Evolutionary conservation across 2,329 filamentous ascomycete species (phyloP).

Genomic region (Chaetomiaceae sp.): DNA sequence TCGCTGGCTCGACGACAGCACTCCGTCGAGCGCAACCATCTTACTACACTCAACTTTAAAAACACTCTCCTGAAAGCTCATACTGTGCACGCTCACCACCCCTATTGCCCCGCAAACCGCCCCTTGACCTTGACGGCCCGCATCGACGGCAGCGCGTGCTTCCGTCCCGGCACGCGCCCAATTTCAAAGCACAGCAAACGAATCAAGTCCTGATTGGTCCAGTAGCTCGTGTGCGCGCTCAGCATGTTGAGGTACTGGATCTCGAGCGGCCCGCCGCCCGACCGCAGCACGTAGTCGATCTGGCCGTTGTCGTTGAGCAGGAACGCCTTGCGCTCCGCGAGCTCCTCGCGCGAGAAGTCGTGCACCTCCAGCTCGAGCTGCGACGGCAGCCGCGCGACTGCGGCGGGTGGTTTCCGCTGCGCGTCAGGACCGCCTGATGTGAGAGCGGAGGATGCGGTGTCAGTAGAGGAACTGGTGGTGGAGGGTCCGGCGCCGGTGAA

Average conservation of each 20-base stretch:
- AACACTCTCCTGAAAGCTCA: too few relatives aligned
- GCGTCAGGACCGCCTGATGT: background rate
- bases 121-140: constrained; percentile 51
- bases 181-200: constrained; percentile 84
- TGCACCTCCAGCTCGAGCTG: constrained; percentile 91
- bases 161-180: constrained; percentile 64
- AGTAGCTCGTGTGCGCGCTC: constrained; percentile 91
- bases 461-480: too few relatives aligned
- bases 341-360: constrained; percentile 86
- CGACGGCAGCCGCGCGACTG: constrained; percentile 48
- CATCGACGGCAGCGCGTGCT: constrained; percentile 51
- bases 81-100: too few relatives aligned
- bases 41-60: too few relatives aligned
- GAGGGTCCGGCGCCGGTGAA: constrained; percentile 46
- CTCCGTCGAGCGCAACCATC: too few relatives aligned
- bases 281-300: constrained; percentile 82
- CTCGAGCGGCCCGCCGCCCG: constrained; percentile 79
- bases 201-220: constrained; percentile 82
- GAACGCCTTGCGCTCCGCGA: constrained; percentile 82
- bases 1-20: too few relatives aligned
- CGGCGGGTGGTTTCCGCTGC: constrained; percentile 32
- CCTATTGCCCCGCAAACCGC: constrained; percentile 9
- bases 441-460: constrained; percentile 11
- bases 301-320: constrained; percentile 95
- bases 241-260: constrained; percentile 98